Evolutionary conservation across 768 basidiomycete genomes (phyloP), one percentile per base, ranked within the genome.

Genomic region (Naganishia antarctica): DNA sequence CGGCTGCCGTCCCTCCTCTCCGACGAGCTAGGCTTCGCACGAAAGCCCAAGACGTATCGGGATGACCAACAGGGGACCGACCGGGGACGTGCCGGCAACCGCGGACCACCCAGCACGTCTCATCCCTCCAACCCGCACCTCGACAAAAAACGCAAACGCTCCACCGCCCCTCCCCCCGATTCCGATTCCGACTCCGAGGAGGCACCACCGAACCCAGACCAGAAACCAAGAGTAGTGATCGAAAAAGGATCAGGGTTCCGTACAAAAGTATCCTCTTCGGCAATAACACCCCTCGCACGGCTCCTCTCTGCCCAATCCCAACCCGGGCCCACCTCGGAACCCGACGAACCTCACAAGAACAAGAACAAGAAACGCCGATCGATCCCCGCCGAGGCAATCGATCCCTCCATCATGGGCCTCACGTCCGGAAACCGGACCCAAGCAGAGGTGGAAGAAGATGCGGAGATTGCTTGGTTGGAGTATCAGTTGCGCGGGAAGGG

Each of bases 401-500:
- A 67, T 49, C 41, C 46, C 9, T 58, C 51, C n/a, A 67, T 67
- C 51, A 67, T 67, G 66, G 28, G 40, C 23, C 53, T 51, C 1
- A 47, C 43, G 0, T 63, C 47, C 29, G 32, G 40, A 23, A 23
- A 41, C 15, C 48, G 61, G 34, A 64, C n/a, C 31, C 68, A 64
- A 57, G 68, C 53, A 18, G 72, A 89, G 66, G 77, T 81, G 31
- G 82, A 87, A 34, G 93, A 98, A 70, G 91, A 93, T 71, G 82
- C 83, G 0, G 90, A 93, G 72, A 96, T 97, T 46, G 82, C 85
- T 0, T 86, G 88, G 78, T 79, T 96, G 12, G 93, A 97, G 75
- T 80, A 82, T 0, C 87, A 86, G 74, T 82, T 96, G 18, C 86
- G 88, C 3, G 75, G 79, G 47, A 76, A 80, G 63, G 78, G 80